Evolutionary conservation across 805 yeast species (phyloP).

Genomic region (Ogataea haglerorum): DNA sequence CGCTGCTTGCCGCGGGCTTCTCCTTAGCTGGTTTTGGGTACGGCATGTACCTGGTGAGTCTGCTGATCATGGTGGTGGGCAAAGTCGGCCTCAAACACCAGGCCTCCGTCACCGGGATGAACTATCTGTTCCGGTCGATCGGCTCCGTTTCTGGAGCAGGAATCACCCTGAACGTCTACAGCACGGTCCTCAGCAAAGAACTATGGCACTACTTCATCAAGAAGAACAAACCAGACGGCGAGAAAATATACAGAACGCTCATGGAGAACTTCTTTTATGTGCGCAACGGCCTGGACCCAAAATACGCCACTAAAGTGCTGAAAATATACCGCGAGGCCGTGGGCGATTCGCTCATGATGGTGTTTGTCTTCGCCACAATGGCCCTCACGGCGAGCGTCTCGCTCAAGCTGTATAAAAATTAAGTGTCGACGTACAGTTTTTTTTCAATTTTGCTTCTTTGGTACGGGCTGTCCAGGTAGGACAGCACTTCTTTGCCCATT

Average conservation of each 20-base stretch:
- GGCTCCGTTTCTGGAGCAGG: constrained; percentile 48
- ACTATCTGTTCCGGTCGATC: constrained; percentile 46
- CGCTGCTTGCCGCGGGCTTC: constrained; percentile 29
- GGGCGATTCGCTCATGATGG: constrained; percentile 25
- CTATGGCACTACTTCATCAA: constrained; percentile 32
- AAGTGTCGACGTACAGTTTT: neutral
- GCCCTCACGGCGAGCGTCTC: constrained; percentile 23
- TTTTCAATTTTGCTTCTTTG: neutral
- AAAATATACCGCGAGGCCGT: constrained; percentile 29
- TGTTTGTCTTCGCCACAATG: constrained; percentile 25
- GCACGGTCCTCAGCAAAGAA: constrained; percentile 29
- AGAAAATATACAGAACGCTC: constrained; percentile 20
- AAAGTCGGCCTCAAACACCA: constrained; percentile 43
- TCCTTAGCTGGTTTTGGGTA: constrained; percentile 36
- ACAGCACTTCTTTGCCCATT: neutral
- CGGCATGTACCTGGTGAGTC: constrained; percentile 40
- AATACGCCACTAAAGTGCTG: constrained; percentile 27
- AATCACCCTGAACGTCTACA: constrained; percentile 37
- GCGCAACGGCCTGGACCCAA: constrained; percentile 29
- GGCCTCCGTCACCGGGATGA: constrained; percentile 48
- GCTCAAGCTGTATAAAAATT: constrained; percentile 20
- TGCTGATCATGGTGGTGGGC: constrained; percentile 41
- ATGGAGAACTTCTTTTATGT: constrained; percentile 26
- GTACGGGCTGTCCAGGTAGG: constrained; percentile 15
- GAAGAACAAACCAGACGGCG: constrained; percentile 25